These are phyloP conservation scores for Dactylellina parvicollis DNA, from an alignment of 2,329 filamentous ascomycete species.

Conservation along the genomic window DNA sequence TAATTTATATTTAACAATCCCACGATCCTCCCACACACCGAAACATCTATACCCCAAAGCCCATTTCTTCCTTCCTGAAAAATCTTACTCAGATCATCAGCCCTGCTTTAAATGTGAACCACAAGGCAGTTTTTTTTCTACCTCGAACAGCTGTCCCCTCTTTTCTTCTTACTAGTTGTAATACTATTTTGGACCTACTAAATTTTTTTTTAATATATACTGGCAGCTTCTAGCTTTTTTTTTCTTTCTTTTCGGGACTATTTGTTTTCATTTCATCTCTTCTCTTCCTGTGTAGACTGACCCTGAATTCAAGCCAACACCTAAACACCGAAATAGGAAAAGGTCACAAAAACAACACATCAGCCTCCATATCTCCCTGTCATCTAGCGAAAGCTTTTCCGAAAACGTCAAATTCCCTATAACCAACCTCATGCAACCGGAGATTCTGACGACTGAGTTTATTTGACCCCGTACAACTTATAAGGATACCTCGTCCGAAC, in stretches of 20 bases:
- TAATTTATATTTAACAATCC: conserved; percentile 54
- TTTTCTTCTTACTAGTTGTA: conserved; percentile 47
- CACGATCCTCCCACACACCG: conserved; percentile 50
- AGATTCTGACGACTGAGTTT: conserved; percentile 3
- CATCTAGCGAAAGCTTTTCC: conserved; percentile 18
- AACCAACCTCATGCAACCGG: conserved; percentile 36
- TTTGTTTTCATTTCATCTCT: conserved; percentile 6
- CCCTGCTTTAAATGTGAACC: conserved; percentile 51
- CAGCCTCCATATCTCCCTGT: conserved; percentile 16
- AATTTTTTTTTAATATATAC: conserved; percentile 40
- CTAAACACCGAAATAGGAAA: conserved; percentile 15
- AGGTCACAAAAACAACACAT: conserved; percentile 51
- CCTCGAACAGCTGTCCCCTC: conserved; percentile 9
- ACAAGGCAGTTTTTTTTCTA: conserved; percentile 47
- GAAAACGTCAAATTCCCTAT: conserved; percentile 44
- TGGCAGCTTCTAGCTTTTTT: conserved; percentile 15
- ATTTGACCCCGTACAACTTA: conserved; percentile 12
- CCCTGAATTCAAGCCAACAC: conserved; percentile 32
- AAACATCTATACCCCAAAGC: conserved; percentile 11
- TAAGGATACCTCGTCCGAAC: conserved; percentile 23
- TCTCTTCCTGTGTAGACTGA: not conserved
- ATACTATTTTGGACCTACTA: conserved; percentile 38
- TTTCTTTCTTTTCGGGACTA: conserved; percentile 25
- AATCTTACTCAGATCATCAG: conserved; percentile 40
- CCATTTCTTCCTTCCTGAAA: conserved; percentile 45